Evolutionary conservation across 2,329 filamentous ascomycete species (phyloP).

Genomic region (Trematosphaeria pertusa): DNA sequence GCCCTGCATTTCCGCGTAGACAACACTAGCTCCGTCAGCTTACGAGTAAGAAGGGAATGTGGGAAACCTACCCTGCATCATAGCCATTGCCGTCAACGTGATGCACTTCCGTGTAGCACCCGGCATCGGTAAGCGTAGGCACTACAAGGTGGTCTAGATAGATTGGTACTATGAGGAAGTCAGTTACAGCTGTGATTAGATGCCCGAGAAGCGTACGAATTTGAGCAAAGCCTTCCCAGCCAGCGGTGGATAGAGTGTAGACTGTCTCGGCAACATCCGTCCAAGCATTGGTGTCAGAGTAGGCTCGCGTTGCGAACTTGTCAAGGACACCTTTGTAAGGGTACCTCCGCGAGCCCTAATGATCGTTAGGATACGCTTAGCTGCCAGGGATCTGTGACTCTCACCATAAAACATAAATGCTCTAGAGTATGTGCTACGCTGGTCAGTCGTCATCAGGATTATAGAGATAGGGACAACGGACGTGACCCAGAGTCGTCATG

Average conservation of each 20-base stretch:
- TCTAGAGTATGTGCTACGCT: slow-evolving; percentile 57
- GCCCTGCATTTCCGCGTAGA: slow-evolving; percentile 99
- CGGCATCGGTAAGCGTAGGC: slow-evolving; percentile 90
- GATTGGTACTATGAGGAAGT: slow-evolving; percentile 75
- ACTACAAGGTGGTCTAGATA: slow-evolving; percentile 94
- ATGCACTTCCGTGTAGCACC: slow-evolving; percentile 94
- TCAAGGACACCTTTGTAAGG: slow-evolving; percentile 94
- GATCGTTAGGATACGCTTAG: slow-evolving; percentile 68
- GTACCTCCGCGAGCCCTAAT: slow-evolving; percentile 89
- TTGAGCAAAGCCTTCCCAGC: slow-evolving; percentile 95
- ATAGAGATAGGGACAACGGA: slow-evolving; percentile 17
- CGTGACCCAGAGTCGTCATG: slow-evolving; percentile 93
- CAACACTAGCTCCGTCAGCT: slow-evolving; percentile 64
- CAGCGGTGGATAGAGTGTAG: slow-evolving; percentile 92
- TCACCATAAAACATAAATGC: slow-evolving; percentile 59
- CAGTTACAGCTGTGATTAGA: slow-evolving; percentile 1
- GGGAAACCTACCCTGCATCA: slow-evolving; percentile 70
- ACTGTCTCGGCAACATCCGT: slow-evolving; percentile 96
- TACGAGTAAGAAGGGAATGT: background rate
- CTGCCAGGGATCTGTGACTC: too few species aligned
- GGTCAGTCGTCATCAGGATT: slow-evolving; percentile 11
- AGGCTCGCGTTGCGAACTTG: slow-evolving; percentile 90
- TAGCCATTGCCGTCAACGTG: slow-evolving; percentile 93
- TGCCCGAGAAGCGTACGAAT: slow-evolving; percentile 57
- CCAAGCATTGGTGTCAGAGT: slow-evolving; percentile 96